phyloP scores from a whole-genome alignment of 2,329 filamentous ascomycete species.

The Torrubiella hemipterigena region DNA sequence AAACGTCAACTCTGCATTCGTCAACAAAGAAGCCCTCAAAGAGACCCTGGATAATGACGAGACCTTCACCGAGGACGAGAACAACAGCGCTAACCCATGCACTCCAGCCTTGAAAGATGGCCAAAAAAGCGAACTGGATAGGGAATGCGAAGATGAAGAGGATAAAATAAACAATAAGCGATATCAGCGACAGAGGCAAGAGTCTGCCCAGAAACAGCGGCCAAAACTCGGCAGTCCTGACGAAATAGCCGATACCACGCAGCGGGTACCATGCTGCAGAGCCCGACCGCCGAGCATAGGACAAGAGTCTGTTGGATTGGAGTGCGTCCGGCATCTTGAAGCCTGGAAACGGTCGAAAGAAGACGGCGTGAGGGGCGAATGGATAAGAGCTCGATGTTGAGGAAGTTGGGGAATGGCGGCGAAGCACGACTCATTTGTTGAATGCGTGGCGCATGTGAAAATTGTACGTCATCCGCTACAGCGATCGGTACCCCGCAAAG shows the following conservation, averaged over 20 bases:
- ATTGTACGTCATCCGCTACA: no score
- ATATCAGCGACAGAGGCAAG: conserved; percentile 71
- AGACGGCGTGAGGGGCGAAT: no score
- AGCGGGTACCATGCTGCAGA: conserved; percentile 43
- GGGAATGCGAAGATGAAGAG: conserved; percentile 83
- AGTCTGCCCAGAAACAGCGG: conserved; percentile 69
- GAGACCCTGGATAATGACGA: conserved; percentile 56
- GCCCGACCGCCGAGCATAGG: conserved; percentile 30
- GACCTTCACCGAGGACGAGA: conserved; percentile 71
- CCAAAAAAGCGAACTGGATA: conserved; percentile 79
- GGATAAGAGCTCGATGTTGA: no score
- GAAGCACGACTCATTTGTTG: no score
- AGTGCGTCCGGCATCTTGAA: no score
- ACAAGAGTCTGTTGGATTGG: conserved; percentile 19
- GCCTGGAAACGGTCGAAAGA: no score
- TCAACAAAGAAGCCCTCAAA: conserved; percentile 78
- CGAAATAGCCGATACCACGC: conserved; percentile 73
- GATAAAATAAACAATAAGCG: conserved; percentile 68
- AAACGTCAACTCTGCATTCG: conserved; percentile 67
- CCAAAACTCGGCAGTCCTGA: conserved; percentile 65
- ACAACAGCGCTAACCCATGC: conserved; percentile 89
- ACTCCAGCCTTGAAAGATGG: conserved; percentile 74
- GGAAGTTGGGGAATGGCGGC: no score
- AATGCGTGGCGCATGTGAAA: no score
- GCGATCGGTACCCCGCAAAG: no score